Percentiles rank a stretch among this genome's conserved stretches.
Conservation (phyloP, 768 basidiomycete species). For the Lactarius tabidus region DNA sequence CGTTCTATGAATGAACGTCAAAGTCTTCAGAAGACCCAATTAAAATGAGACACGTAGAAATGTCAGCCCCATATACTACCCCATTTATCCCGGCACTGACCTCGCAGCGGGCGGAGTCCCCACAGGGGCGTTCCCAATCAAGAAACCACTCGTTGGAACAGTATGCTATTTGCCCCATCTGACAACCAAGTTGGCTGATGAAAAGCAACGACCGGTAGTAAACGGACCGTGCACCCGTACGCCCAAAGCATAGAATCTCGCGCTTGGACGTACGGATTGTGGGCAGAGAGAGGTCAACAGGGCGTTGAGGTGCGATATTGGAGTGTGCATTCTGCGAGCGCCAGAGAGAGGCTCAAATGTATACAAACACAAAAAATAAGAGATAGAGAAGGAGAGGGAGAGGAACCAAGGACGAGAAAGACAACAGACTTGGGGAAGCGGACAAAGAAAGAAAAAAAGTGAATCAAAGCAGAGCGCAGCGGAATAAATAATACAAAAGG, state of each 20-base stretch:
- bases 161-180: constrained; percentile 39
- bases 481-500: constrained; percentile 12
- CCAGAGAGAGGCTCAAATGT: background rate
- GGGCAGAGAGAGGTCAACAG: constrained; percentile 5
- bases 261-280: constrained; percentile 15
- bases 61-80: constrained; percentile 86
- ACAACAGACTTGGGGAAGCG: background rate
- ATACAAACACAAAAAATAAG: constrained; percentile 16
- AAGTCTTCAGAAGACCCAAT: no score
- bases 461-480: background rate
- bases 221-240: constrained; percentile 16
- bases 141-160: constrained; percentile 36
- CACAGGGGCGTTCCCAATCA: constrained; percentile 52
- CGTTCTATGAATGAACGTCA: no score
- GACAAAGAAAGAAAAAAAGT: background rate
- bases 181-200: background rate
- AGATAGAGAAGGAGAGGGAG: background rate
- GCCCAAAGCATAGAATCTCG: constrained; percentile 13
- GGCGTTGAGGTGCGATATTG: background rate
- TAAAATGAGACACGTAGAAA: constrained; percentile 21
- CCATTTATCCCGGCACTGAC: constrained; percentile 60
- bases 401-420: constrained; percentile 6
- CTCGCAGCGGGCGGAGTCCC: constrained; percentile 81
- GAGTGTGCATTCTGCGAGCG: constrained; percentile 9
- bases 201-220: constrained; percentile 20